Base-by-base conservation (phyloP, 2,329 filamentous ascomycete species). In the Penicillium expansum region DNA sequence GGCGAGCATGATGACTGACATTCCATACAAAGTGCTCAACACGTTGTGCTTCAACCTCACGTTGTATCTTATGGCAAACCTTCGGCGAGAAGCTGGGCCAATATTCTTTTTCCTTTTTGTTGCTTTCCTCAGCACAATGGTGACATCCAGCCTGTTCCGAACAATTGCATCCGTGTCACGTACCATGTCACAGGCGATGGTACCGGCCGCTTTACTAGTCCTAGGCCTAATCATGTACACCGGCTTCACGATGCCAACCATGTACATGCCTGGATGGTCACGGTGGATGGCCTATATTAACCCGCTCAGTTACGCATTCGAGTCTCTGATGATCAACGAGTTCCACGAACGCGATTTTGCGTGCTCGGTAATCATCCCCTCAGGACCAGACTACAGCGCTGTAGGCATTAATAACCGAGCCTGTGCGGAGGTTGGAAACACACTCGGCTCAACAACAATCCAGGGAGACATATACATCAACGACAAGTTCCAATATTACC, bases 71-170 rank as follows among this genome's bases (percentile, higher is more conserved):
- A 87, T 96, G 84, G 88, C 88, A 0, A 89, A 92, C 61, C 77
- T 96, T 24, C 83, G 88, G 50, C 82, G 90, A 55, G 86, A 88
- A 62, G 79, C 89, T 0, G 87, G 86, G 1, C 75, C 86, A 1
- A 95, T 93, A 80, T 96, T 96, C 81, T 89, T 92, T 77, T 94
- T 90, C 80, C 74, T 91, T 51, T 79, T 96, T 52, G 82, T 92
- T 67, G 87, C 85, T 3, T 91, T 93, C 76, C 70, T 82, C 60
- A 85, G 85, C 4, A 88, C 88, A 1, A 62, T 94, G 67, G 79
- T 83, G 61, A 92, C 92, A 88, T 91, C 88, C 48, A 91, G 90
- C 84, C 82, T 92, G 62, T 94, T 93, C 83, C 84, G 90, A 37
- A 87, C 85, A 4, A 89, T 93, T 62, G 90, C 83, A 18, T 87